These are phyloP conservation scores for Termitomyces sp. DNA, from an alignment of 768 basidiomycete species.

Conservation along the genomic window DNA sequence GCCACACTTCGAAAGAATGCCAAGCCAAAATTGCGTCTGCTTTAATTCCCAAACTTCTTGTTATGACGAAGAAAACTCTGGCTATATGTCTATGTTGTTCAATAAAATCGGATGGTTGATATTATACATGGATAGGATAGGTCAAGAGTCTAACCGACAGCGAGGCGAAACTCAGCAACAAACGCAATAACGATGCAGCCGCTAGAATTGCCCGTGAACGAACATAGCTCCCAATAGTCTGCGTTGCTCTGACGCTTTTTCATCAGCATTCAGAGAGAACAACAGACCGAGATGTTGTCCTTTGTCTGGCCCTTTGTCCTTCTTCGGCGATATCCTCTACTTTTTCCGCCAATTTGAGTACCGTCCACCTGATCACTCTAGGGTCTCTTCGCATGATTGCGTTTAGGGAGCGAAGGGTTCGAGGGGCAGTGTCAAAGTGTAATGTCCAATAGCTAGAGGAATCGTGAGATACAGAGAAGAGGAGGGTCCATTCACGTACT, in stretches of 20 bases:
- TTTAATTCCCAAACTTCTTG: background rate
- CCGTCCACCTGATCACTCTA: constrained; percentile 77
- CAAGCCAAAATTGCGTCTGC: background rate
- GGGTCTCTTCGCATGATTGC: constrained; percentile 71
- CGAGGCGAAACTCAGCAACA: background rate
- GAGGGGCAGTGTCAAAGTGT: constrained; percentile 84
- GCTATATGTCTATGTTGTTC: background rate
- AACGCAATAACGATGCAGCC: background rate
- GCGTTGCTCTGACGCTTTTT: background rate
- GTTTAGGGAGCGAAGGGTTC: constrained; percentile 58
- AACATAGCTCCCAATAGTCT: background rate
- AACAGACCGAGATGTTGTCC: background rate
- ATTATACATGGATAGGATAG: background rate
- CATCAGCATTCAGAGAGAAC: background rate
- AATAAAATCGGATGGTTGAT: background rate
- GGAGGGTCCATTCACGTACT: constrained; percentile 51
- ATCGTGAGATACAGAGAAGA: background rate
- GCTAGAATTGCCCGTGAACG: too few species aligned
- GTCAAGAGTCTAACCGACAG: background rate
- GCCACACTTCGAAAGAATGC: background rate
- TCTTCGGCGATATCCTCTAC: constrained; percentile 60
- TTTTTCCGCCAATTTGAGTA: constrained; percentile 70
- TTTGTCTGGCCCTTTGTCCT: constrained; percentile 22
- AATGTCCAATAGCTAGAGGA: constrained; percentile 78
- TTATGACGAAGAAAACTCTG: background rate